A percentile compares a stretch with the other conserved stretches of the same genome.
Evolutionary conservation across 1,284 basidiomycete species (phyloP).

Genomic region (Inonotus hispidus): DNA sequence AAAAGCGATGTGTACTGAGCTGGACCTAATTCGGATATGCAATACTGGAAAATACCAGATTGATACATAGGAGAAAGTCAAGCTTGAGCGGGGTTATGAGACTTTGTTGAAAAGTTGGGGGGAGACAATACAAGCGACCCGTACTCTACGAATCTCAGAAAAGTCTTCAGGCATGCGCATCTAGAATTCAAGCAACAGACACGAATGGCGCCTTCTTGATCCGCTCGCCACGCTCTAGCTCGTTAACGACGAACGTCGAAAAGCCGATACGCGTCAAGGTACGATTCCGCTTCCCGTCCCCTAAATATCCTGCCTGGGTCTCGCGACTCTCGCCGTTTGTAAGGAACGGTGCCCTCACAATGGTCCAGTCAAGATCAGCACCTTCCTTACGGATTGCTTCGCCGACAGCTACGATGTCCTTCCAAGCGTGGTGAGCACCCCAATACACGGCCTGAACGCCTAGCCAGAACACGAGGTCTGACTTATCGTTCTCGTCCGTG

Average conservation of each 20-base stretch:
- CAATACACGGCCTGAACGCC: conserved; percentile 37
- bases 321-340: conserved; percentile 40
- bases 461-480: conserved; percentile 40
- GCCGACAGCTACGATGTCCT: conserved; percentile 48
- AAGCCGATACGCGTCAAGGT: conserved; percentile 49
- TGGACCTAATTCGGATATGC: too few species aligned
- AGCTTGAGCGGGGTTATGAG: too few species aligned
- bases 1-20: too few species aligned
- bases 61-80: too few species aligned
- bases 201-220: conserved; percentile 22
- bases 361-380: conserved; percentile 55
- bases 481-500: conserved; percentile 53
- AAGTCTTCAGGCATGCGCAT: not conserved
- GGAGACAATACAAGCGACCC: not conserved
- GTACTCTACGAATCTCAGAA: not conserved
- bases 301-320: conserved; percentile 55
- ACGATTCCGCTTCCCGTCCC: conserved; percentile 49
- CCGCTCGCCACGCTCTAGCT: conserved; percentile 51
- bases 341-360: conserved; percentile 57
- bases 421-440: conserved; percentile 37
- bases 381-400: conserved; percentile 44
- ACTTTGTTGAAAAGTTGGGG: too few species aligned
- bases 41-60: too few species aligned
- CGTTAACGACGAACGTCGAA: conserved; percentile 51
- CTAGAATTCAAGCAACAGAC: conserved; percentile 1